phyloP scores from a whole-genome alignment of 305 asterid genomes.

The Fraxinus floribunda region DNA sequence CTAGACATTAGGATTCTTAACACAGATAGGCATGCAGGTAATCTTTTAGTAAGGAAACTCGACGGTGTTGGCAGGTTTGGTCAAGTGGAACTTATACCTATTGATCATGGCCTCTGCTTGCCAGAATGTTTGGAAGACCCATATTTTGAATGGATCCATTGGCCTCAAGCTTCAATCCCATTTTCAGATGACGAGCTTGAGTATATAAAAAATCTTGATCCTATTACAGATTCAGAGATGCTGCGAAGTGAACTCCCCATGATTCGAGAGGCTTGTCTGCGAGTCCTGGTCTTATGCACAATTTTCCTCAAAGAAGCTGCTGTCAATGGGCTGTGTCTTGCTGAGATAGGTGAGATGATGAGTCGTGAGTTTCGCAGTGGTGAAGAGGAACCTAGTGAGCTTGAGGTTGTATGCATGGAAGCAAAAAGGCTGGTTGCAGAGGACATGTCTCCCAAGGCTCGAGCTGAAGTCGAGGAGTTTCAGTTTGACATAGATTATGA shows the following conservation, averaged over 20 bases:
- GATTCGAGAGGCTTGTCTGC: conserved; percentile 92
- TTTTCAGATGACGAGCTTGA: conserved; percentile 91
- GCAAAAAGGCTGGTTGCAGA: conserved; percentile 63
- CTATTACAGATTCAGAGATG: conserved; percentile 68
- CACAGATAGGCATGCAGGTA: conserved; percentile 95
- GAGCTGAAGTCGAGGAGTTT: conserved; percentile 47
- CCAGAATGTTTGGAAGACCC: conserved; percentile 97
- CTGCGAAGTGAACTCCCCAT: conserved; percentile 75
- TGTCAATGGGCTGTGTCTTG: conserved; percentile 73
- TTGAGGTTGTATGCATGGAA: conserved; percentile 82
- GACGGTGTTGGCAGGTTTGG: conserved; percentile 77
- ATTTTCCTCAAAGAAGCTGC: conserved; percentile 88
- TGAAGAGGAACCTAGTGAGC: conserved; percentile 97
- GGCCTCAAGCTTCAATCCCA: conserved; percentile 99
- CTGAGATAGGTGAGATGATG: conserved; percentile 99
- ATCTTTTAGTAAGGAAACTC: conserved; percentile 87
- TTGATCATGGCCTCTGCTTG: conserved; percentile 96
- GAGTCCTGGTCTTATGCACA: conserved; percentile 73
- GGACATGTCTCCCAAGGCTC: conserved; percentile 52
- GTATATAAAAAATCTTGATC: conserved; percentile 73
- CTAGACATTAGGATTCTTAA: conserved; percentile 90
- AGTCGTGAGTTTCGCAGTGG: conserved; percentile 82
- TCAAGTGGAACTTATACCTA: conserved; percentile 86
- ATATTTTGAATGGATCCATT: conserved; percentile 95
- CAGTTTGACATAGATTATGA: conserved; percentile 79